A percentile compares a stretch with the other conserved stretches of the same genome.
phyloP scores from a whole-genome alignment of 805 yeast genomes.

The Debaryomyces castellii region DNA sequence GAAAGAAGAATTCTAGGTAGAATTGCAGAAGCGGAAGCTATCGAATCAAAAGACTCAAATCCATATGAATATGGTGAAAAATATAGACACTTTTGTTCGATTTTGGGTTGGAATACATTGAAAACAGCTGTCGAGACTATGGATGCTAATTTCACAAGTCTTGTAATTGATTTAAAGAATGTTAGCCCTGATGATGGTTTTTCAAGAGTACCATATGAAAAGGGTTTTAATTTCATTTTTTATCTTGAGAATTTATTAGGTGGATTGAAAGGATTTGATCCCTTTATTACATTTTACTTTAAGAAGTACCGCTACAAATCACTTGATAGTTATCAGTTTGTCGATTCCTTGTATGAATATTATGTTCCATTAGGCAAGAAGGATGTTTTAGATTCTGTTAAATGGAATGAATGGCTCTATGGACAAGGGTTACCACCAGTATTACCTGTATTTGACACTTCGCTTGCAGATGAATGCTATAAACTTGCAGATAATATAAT shows the following conservation, averaged over 20 bases:
- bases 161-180: constrained; percentile 21
- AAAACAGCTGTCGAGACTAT: constrained; percentile 22
- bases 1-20: constrained; percentile 34
- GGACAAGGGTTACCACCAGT: constrained; percentile 27
- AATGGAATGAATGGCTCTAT: constrained; percentile 30
- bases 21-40: constrained; percentile 24
- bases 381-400: constrained; percentile 20
- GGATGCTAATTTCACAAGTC: constrained; percentile 18
- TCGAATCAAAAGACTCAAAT: constrained; percentile 14
- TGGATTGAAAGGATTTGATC: constrained; percentile 23
- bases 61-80: constrained; percentile 28
- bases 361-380: constrained; percentile 19
- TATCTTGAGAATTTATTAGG: constrained; percentile 26
- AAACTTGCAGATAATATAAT: constrained; percentile 23
- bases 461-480: constrained; percentile 28
- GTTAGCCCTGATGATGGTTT: constrained; percentile 31
- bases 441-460: constrained; percentile 24
- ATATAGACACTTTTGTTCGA: constrained; percentile 29
- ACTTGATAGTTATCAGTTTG: constrained; percentile 25
- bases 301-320: constrained; percentile 26
- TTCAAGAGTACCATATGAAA: constrained; percentile 35
- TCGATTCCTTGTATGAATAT: constrained; percentile 24
- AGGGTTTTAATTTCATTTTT: constrained; percentile 32
- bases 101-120: constrained; percentile 32
- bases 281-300: constrained; percentile 29